Base-by-base conservation (phyloP, 306 rosid genomes). In the Pterocarpus macrocarpus region DNA sequence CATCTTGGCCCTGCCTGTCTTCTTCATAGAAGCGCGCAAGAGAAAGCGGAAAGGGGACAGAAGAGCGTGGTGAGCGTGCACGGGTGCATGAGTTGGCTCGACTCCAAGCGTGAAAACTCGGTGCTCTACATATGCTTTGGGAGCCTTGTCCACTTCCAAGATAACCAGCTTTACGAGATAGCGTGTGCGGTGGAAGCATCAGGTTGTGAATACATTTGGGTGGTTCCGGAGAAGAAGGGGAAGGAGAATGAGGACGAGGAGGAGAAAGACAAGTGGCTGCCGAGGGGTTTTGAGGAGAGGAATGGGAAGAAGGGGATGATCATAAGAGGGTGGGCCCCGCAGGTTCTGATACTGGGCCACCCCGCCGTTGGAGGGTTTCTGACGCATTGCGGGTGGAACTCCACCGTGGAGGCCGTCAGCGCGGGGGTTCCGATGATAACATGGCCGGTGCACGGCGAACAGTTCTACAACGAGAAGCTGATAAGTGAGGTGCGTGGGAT, bases 1-100 rank as follows among this genome's bases (percentile, higher is more conserved):
- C 88, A 79, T 45, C 50, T 88, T 3, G 91, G 91, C 0, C 89
- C 89, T 0, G 80, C 79, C 45, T 81, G 76, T 12, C 69, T 85
- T 3, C 58, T 55, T 6, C 36, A 12, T 4, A 69, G 13, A 69
- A 61, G 14, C 14, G 5, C 5, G 38, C 22, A 66, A 39, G 84
- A 79, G 32, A 79, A 67, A 28, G 77, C 81, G 9, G 71, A 73
- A 15, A 79, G 87, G 16, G 81, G 87, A 0, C 53, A 73, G 4
- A 69, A 69, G 64, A 75, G 85, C 64, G 55, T 47, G 39, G 38
- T 73, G 44, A 63, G 62, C 3, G 75, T 33, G 41, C 80, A 79
- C 1, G 66, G 69, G 22, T 86, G 67, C 2, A 2, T 82, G 16
- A 57, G 15, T 2, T 86, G 85, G 85, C 89, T 86, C 36, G 16